A percentile compares a stretch with the other conserved stretches of the same genome.
Conservation (phyloP, 371 early-diverging fungal genomes). For the Syncephalis fuscata region DNA sequence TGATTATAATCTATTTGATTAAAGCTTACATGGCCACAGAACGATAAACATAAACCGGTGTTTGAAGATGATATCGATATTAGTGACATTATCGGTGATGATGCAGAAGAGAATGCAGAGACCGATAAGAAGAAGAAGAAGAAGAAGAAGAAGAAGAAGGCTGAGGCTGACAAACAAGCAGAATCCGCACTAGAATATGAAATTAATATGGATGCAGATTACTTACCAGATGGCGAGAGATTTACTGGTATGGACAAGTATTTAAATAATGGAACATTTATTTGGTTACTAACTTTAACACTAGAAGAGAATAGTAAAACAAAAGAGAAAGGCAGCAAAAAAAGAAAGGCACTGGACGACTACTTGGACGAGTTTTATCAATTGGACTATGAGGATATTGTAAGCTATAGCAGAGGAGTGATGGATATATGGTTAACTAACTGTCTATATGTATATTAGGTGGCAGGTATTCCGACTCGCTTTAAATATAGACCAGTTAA, state of each 20-base stretch:
- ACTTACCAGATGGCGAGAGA: slow-evolving; percentile 50
- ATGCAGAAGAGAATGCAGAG: slow-evolving; percentile 13
- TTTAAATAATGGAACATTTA: neutral
- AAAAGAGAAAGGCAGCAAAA: slow-evolving; percentile 17
- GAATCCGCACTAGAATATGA: slow-evolving; percentile 16
- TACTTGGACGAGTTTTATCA: slow-evolving; percentile 81
- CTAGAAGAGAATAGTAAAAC: too few species aligned
- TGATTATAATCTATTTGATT: neutral
- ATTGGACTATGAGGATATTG: slow-evolving; percentile 86
- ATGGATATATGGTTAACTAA: neutral
- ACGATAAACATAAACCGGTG: slow-evolving; percentile 47
- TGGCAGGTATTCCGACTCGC: slow-evolving; percentile 68
- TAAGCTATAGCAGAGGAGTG: slow-evolving; percentile 13
- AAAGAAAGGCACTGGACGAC: slow-evolving; percentile 27
- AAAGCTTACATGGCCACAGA: slow-evolving; percentile 12
- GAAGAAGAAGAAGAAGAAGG: slow-evolving; percentile 10
- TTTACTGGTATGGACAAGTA: slow-evolving; percentile 22
- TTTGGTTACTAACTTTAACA: too few species aligned
- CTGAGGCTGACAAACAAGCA: slow-evolving; percentile 11
- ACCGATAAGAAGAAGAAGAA: slow-evolving; percentile 12
- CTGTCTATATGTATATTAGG: slow-evolving; percentile 15
- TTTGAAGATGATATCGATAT: slow-evolving; percentile 78
- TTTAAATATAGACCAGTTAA: slow-evolving; percentile 81
- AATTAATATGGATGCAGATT: slow-evolving; percentile 80
- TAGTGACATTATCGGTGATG: slow-evolving; percentile 20